phyloP scores from a whole-genome alignment of 2,329 filamentous ascomycete species.

The Oidium heveae region DNA sequence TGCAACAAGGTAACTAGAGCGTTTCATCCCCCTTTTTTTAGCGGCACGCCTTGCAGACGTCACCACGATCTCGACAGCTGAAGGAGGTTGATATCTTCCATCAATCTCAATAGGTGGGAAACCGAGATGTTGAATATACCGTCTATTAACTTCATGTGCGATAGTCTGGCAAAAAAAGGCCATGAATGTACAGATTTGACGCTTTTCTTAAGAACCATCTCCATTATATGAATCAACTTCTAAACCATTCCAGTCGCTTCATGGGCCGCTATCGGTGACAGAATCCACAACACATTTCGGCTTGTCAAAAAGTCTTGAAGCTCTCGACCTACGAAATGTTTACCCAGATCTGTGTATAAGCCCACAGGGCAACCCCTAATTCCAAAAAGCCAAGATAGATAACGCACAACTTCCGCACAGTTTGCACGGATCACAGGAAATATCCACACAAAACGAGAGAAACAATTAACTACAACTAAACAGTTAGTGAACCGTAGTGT shows the following conservation, averaged over 20 bases:
- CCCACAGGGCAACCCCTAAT: not conserved
- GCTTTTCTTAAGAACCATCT: too few relatives aligned
- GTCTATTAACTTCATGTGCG: too few relatives aligned
- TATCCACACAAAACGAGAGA: too few relatives aligned
- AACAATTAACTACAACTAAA: too few relatives aligned
- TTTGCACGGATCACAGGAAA: too few relatives aligned
- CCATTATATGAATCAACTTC: not conserved
- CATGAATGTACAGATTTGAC: too few relatives aligned
- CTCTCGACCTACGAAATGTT: not conserved
- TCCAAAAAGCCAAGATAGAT: not conserved
- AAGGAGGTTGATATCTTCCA: not conserved
- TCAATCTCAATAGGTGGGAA: not conserved
- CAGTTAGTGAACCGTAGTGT: not conserved
- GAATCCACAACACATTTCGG: too few relatives aligned
- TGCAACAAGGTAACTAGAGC: too few relatives aligned
- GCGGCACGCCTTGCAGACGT: too few relatives aligned
- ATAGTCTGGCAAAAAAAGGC: too few relatives aligned
- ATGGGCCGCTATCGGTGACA: too few relatives aligned
- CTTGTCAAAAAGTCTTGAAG: not conserved
- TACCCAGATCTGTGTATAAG: not conserved
- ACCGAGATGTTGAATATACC: not conserved
- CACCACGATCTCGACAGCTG: not conserved
- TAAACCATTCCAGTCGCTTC: not conserved
- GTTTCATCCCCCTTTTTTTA: not conserved
- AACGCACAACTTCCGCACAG: too few relatives aligned